Evolutionary conservation across 306 rosid species (phyloP), one percentile per base, ranked within the genome.

Genomic region (Casuarina equisetifolia): DNA sequence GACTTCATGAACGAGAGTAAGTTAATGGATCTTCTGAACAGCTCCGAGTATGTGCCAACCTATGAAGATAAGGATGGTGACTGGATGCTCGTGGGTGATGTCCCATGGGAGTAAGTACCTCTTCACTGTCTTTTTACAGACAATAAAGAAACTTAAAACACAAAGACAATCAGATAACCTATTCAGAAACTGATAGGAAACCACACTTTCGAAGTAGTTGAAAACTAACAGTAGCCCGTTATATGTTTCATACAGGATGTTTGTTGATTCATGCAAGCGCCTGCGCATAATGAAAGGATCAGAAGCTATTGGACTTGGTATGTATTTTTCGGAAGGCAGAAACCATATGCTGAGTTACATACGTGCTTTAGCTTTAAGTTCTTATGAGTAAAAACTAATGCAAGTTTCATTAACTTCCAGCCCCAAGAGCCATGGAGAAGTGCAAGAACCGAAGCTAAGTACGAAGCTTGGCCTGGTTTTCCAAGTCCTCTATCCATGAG

Each of bases 1-100:
- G 98, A 96, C 87, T 96, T 96, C 92, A 96, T 96, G 98, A 96
- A 92, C 76, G 97, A 96, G 83, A 91, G 97, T 79, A 96, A 96
- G 90, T 84, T 96, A 90, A 96, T 96, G 99, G 98, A 96, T 91
- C 96, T 96, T 80, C 94, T 92, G 51, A 92, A 92, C 89, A 96
- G 98, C 69, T 91, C 97, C 85, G 98, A 96, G 79, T 96, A 96
- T 86, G 98, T 96, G 84, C 99, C 99, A 73, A 87, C 90, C 85
- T 96, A 96, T 91, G 97, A 96, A 85, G 99, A 96, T 86, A 96
- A 91, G 96, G 98, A 96, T 80, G 96, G 99, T 19, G 99, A 96
- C 69, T 96, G 99, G 99, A 96, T 96, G 99, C 97, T 96, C 75
- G 99, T 95, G 76, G 99, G 99, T 53, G 99, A 95, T 87, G 99